Percentiles rank a stretch among this genome's conserved stretches.
Evolutionary conservation across 2,329 filamentous ascomycete genomes (phyloP).

Genomic region (Xylariaceae sp.): DNA sequence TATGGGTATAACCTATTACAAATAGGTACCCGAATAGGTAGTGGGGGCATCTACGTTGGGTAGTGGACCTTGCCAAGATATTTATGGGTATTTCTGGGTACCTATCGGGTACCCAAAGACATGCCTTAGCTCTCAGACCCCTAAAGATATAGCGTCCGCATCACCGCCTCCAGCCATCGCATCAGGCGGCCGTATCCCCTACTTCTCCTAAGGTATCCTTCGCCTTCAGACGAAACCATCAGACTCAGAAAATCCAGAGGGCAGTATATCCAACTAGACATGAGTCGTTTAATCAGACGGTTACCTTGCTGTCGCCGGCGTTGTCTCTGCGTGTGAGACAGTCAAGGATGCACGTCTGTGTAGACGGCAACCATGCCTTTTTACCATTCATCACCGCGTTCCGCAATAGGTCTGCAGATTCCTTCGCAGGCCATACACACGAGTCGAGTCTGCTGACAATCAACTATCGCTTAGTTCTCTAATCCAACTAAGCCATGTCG

Average conservation of each 20-base stretch:
- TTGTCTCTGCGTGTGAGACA: neutral
- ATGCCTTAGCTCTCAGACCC: too few relatives aligned
- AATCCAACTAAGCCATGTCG: neutral
- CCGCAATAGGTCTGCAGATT: neutral
- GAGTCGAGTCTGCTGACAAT: conserved; percentile 1
- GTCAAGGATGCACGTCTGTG: conserved; percentile 2
- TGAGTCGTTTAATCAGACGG: conserved; percentile 1
- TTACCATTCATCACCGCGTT: neutral
- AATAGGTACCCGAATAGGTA: too few relatives aligned
- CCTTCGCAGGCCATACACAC: neutral
- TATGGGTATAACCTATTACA: too few relatives aligned
- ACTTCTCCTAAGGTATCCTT: conserved; percentile 1
- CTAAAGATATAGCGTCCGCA: too few relatives aligned
- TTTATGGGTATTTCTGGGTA: too few relatives aligned
- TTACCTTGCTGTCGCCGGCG: conserved; percentile 2
- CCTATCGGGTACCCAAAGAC: too few relatives aligned
- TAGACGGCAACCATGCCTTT: conserved; percentile 1
- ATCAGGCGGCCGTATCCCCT: conserved; percentile 1
- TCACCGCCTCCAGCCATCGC: conserved; percentile 3
- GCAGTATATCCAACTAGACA: conserved; percentile 2
- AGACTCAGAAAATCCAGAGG: conserved; percentile 3
- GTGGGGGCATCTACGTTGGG: too few relatives aligned
- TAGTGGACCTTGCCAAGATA: too few relatives aligned
- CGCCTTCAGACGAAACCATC: conserved; percentile 1
- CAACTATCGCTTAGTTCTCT: neutral